Evolutionary conservation across 148 eudicot genomes (phyloP).

Genomic region (Nyssa sinensis): DNA sequence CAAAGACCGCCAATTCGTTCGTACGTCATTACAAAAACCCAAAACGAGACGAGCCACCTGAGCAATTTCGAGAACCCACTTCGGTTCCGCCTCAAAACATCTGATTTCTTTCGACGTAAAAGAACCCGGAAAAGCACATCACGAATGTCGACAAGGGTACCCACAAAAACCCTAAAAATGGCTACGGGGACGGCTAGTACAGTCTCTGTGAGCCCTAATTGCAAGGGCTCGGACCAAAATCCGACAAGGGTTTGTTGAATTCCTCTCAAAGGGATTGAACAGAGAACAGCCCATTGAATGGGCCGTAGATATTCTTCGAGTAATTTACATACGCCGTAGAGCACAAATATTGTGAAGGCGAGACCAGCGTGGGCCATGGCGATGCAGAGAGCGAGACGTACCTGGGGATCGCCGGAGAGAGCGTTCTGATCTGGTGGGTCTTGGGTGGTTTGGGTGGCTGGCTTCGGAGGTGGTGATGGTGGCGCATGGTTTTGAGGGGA

Average conservation of each 20-base stretch:
- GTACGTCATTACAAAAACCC: constrained; percentile 70
- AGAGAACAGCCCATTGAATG: constrained; percentile 80
- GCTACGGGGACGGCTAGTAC: constrained; percentile 67
- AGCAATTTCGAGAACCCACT: constrained; percentile 62
- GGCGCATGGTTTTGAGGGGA: constrained; percentile 21
- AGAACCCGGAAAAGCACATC: constrained; percentile 32
- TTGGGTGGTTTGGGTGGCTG: constrained; percentile 23
- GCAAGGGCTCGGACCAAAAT: constrained; percentile 79
- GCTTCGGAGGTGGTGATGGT: constrained; percentile 17
- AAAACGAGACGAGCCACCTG: constrained; percentile 67
- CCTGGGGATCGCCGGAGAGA: constrained; percentile 65
- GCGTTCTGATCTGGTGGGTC: not conserved
- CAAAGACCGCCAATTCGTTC: constrained; percentile 58
- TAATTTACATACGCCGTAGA: constrained; percentile 59
- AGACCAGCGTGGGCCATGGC: constrained; percentile 92
- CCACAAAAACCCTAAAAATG: constrained; percentile 62
- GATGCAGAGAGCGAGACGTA: constrained; percentile 73
- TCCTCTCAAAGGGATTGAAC: constrained; percentile 80
- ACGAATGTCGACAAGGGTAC: constrained; percentile 66
- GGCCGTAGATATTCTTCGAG: constrained; percentile 81
- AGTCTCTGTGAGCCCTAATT: constrained; percentile 78
- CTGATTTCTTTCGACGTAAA: constrained; percentile 26
- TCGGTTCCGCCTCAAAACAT: constrained; percentile 32
- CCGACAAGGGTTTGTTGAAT: constrained; percentile 72
- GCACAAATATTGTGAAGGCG: constrained; percentile 58